Base-by-base conservation (phyloP, 495 filamentous ascomycete genomes). In the Staphylotrichum longicolle region DNA sequence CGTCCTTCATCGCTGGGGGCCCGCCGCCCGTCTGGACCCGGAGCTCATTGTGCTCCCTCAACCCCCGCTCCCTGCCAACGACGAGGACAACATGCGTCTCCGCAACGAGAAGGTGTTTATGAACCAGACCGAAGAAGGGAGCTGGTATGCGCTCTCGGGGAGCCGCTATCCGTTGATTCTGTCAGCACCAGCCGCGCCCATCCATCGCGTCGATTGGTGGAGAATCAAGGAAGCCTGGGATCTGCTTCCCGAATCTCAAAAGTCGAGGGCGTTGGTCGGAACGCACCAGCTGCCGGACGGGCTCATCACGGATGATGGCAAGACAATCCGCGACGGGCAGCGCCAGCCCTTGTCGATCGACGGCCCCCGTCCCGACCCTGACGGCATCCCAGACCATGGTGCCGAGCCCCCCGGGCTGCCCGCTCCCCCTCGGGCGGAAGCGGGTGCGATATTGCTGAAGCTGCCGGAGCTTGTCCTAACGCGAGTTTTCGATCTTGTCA, bases 131-230 rank as follows among this genome's bases (percentile, higher is more conserved):
- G 84, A 89, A 63, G 80, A 80, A 42, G 93, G 91, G 42, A 87
- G 90, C 60, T 97, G 93, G 91, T 98, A 93, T 74, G 94, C 93
- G 15, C 83, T 98, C 74, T 96, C 94, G 0, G 93, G 95, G 54
- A 83, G 74, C 57, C 88, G 85, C 4, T 98, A 96, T 66, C 94
- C 94, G n/a, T 72, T 90, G 7, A 88, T 93, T 27, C 86, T 91
- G 9, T 84, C 89, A 30, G 83, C 86, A 5, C 86, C 88, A 4
- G 73, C 78, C 60, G 92, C 92, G 2, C 79, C 81, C 55, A 86
- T 85, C 64, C 86, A 88, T 61, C 78, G 79, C 44, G 78, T 82
- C 53, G 88, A 87, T 45, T 86, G 82, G 72, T 71, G 72, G 71
- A 67, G 72, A 8, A 55, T 69, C 66, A 74, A 65, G 59, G 50